Percentiles rank a stretch among this genome's conserved stretches.
Evolutionary conservation across 2,329 filamentous ascomycete genomes (phyloP).

Genomic region (Coniochaeta sp.): DNA sequence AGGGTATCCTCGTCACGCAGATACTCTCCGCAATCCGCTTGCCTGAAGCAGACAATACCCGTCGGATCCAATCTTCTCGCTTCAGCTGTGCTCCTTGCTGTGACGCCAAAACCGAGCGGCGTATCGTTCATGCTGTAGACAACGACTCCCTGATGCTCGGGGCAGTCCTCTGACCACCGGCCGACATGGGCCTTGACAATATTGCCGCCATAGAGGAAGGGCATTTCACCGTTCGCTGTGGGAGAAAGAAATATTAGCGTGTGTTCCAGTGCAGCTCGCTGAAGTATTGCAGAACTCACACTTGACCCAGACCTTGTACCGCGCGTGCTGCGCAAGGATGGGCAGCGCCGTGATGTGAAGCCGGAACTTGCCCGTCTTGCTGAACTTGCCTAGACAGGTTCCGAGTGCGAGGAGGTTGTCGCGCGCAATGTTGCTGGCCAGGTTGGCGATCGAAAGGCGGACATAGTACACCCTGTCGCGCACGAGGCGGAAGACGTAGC

Average conservation of each 20-base stretch:
- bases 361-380: slow-evolving; percentile 92
- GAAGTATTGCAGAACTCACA: slow-evolving; percentile 14
- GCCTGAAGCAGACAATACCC: slow-evolving; percentile 79
- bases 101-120: slow-evolving; percentile 88
- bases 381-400: slow-evolving; percentile 87
- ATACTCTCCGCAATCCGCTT: slow-evolving; percentile 93
- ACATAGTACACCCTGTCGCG: slow-evolving; percentile 79
- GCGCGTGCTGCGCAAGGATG: slow-evolving; percentile 80
- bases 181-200: slow-evolving; percentile 66
- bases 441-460: slow-evolving; percentile 78
- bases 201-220: slow-evolving; percentile 91
- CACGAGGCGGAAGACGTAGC: slow-evolving; percentile 80
- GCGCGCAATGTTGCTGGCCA: slow-evolving; percentile 78
- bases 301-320: slow-evolving; percentile 97
- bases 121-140: slow-evolving; percentile 90
- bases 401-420: slow-evolving; percentile 81
- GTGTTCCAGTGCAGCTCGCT: neutral
- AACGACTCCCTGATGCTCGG: slow-evolving; percentile 86
- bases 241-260: neutral
- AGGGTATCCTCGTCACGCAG: slow-evolving; percentile 71
- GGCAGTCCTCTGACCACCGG: slow-evolving; percentile 82
- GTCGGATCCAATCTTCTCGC: slow-evolving; percentile 82
- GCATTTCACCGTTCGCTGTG: slow-evolving; percentile 84
- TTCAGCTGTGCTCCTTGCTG: slow-evolving; percentile 79
- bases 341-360: slow-evolving; percentile 85